phyloP scores from a whole-genome alignment of 163 green algal genomes.

The Chlorella variabilis region DNA sequence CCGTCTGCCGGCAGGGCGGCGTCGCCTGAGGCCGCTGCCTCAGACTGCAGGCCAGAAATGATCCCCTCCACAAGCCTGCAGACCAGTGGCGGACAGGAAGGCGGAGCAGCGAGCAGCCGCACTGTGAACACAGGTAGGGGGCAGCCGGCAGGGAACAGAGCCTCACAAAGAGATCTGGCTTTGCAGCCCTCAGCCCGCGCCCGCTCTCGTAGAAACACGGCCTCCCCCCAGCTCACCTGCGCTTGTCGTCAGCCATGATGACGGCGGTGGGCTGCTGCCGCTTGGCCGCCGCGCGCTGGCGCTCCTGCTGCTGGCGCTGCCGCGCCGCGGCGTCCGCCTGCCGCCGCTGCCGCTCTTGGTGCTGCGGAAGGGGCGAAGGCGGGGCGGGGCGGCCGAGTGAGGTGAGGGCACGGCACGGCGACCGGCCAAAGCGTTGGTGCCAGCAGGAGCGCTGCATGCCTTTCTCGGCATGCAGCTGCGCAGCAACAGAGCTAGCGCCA shows the following conservation, averaged over 20 bases:
- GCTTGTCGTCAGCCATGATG: conserved; percentile 80
- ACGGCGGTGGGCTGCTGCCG: conserved; percentile 54
- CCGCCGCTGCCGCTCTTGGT: conserved; percentile 39
- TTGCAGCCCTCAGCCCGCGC: too few relatives aligned
- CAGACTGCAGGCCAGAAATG: conserved; percentile 51
- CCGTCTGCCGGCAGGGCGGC: not conserved
- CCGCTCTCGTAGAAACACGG: too few relatives aligned
- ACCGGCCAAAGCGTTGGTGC: too few relatives aligned
- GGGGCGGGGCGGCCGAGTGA: not conserved
- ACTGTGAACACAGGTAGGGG: not conserved
- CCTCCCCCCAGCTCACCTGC: conserved; percentile 31
- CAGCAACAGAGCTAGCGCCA: too few relatives aligned
- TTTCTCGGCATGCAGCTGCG: too few relatives aligned
- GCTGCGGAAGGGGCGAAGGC: conserved; percentile 8
- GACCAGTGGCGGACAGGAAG: not conserved
- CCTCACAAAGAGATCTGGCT: too few relatives aligned
- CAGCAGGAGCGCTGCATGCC: too few relatives aligned
- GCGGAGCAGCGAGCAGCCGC: not conserved
- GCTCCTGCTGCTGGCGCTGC: conserved; percentile 36
- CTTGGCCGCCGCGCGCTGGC: conserved; percentile 41
- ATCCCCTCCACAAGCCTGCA: conserved; percentile 63
- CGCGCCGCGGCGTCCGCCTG: conserved; percentile 39
- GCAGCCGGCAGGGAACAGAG: too few relatives aligned
- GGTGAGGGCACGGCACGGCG: too few relatives aligned
- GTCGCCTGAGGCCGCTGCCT: not conserved